A percentile compares a stretch with the other conserved stretches of the same genome.
Conservation (phyloP, 2,329 filamentous ascomycete genomes). For the Diaporthe citrichinensis region DNA sequence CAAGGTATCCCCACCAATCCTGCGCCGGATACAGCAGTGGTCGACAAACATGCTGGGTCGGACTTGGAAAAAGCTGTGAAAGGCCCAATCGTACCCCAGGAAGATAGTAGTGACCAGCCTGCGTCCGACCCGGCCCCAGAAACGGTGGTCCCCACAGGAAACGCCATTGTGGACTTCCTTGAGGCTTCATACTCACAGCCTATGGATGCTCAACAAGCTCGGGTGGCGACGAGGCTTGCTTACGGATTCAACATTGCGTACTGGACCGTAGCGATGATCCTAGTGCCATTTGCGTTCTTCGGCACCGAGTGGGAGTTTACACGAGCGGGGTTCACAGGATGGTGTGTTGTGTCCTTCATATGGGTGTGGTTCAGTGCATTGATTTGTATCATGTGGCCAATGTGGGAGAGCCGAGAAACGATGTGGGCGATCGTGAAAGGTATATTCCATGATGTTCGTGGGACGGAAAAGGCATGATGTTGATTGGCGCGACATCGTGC, state of each 20-base stretch:
- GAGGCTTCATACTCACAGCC: constrained; percentile 56
- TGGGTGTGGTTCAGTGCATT: constrained; percentile 56
- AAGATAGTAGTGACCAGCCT: constrained; percentile 25
- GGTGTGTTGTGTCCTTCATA: constrained; percentile 56
- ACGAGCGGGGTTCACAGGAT: constrained; percentile 53
- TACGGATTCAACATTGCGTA: constrained; percentile 53
- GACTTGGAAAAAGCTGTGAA: constrained; percentile 39
- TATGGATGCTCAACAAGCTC: constrained; percentile 55
- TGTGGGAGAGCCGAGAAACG: constrained; percentile 53
- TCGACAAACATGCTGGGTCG: background rate
- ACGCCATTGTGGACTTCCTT: constrained; percentile 59
- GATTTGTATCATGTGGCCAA: constrained; percentile 56
- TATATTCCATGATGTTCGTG: background rate
- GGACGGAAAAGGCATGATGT: background rate
- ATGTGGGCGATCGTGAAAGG: constrained; percentile 47
- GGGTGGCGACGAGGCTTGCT: constrained; percentile 54
- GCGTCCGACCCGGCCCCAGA: constrained; percentile 45
- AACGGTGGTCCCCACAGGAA: constrained; percentile 50
- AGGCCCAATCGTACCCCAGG: background rate
- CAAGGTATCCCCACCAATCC: constrained; percentile 43
- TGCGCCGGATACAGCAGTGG: background rate
- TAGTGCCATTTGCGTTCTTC: constrained; percentile 57
- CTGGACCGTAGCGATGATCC: constrained; percentile 52
- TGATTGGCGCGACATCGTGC: background rate
- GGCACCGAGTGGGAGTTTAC: constrained; percentile 54